Conservation (phyloP, 1,139 yeast genomes). For the Taphrina populina region DNA sequence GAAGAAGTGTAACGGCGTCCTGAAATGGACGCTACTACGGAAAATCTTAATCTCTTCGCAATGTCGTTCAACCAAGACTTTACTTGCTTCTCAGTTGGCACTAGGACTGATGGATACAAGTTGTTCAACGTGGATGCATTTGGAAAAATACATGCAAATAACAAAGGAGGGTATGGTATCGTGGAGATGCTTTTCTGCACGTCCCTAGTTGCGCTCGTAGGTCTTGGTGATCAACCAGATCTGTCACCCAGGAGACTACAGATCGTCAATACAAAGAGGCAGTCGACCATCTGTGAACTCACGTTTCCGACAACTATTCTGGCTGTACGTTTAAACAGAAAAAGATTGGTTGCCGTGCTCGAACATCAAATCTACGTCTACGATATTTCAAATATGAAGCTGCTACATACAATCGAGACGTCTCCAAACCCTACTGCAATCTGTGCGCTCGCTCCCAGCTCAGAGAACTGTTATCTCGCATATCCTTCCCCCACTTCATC, state of each 20-base stretch:
- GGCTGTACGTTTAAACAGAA: conserved; percentile 71
- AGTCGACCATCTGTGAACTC: conserved; percentile 74
- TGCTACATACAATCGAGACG: conserved; percentile 84
- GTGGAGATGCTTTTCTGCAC: conserved; percentile 92
- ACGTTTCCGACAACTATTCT: conserved; percentile 83
- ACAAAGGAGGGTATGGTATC: conserved; percentile 60
- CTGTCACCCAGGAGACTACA: conserved; percentile 78
- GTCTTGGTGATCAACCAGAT: conserved; percentile 76
- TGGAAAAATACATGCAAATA: conserved; percentile 67
- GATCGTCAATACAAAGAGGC: conserved; percentile 73
- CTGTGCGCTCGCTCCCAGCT: conserved; percentile 65
- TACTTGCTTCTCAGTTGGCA: conserved; percentile 25
- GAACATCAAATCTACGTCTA: conserved; percentile 85
- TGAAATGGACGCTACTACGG: conserved; percentile 20
- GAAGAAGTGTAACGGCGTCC: too few species aligned
- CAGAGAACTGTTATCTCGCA: conserved; percentile 66
- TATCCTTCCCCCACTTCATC: conserved; percentile 70
- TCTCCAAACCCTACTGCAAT: conserved; percentile 59
- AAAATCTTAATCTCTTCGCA: conserved; percentile 21
- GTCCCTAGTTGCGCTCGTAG: conserved; percentile 81
- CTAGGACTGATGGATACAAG: conserved; percentile 56
- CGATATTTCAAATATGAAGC: conserved; percentile 82
- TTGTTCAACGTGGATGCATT: conserved; percentile 89
- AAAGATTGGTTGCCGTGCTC: conserved; percentile 70
- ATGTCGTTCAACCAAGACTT: conserved; percentile 29